A percentile compares a stretch with the other conserved stretches of the same genome.
Conservation (phyloP, 257 asterid species). For the Jaltomata sinuosa region DNA sequence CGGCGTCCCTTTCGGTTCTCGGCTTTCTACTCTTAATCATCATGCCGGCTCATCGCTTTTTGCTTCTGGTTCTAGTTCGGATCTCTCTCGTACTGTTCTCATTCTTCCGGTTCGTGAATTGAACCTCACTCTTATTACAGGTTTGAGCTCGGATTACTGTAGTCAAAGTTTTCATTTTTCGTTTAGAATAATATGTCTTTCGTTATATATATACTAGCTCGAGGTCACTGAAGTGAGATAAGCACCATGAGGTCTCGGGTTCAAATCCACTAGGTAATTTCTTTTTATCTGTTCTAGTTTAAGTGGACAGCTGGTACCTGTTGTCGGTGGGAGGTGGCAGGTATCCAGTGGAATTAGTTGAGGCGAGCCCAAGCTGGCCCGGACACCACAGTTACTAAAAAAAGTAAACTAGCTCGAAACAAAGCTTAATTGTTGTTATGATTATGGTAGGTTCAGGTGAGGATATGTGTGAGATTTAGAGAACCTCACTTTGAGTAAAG, state of each 20-base stretch:
- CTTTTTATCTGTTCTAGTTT: too few relatives aligned
- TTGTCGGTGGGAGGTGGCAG: too few relatives aligned
- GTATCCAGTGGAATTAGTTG: too few relatives aligned
- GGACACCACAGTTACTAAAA: too few relatives aligned
- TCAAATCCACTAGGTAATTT: too few relatives aligned
- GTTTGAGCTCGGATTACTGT: neutral
- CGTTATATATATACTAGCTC: neutral
- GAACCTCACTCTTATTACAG: conserved; percentile 4
- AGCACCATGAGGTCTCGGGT: too few relatives aligned
- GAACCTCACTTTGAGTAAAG: neutral
- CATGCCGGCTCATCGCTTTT: conserved; percentile 83
- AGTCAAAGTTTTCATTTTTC: neutral
- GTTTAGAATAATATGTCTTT: neutral
- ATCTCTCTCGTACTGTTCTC: conserved; percentile 85
- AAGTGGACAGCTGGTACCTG: too few relatives aligned
- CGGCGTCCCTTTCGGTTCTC: conserved; percentile 92
- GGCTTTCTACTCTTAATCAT: conserved; percentile 75
- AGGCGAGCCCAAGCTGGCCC: too few relatives aligned
- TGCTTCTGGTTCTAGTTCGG: conserved; percentile 25
- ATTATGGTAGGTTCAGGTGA: neutral
- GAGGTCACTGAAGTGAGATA: neutral
- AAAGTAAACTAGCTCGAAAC: too few relatives aligned
- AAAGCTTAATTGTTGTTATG: neutral
- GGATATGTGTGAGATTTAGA: neutral
- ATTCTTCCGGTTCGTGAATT: conserved; percentile 86